A percentile compares a stretch with the other conserved stretches of the same genome.
Conservation (phyloP, 345 rosid genomes). For the Cardamine resedifolia region DNA sequence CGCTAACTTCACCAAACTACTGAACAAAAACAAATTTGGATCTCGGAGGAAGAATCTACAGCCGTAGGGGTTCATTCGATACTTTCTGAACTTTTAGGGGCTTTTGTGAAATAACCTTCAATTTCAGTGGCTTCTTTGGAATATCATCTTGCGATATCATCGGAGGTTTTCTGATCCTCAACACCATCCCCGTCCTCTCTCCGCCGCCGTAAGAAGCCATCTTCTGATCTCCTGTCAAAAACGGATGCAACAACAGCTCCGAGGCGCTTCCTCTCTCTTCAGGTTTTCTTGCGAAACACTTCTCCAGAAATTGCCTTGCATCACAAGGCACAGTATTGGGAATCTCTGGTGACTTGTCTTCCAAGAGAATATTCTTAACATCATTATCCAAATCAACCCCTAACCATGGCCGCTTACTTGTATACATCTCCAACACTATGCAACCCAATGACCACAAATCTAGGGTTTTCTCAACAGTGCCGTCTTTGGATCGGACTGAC, state of each 20-base stretch:
- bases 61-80: not conserved
- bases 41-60: constrained; percentile 10
- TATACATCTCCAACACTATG: constrained; percentile 31
- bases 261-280: constrained; percentile 32
- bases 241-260: constrained; percentile 33
- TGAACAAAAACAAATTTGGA: not conserved
- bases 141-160: not conserved
- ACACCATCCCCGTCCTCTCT: constrained; percentile 21
- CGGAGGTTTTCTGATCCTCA: constrained; percentile 21
- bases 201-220: not conserved
- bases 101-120: constrained; percentile 5
- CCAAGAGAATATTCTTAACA: not conserved
- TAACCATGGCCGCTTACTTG: constrained; percentile 20
- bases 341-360: constrained; percentile 10
- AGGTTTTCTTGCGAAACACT: constrained; percentile 30
- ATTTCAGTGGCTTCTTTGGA: constrained; percentile 4
- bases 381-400: not conserved
- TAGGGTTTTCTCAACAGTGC: constrained; percentile 29
- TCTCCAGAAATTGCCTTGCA: constrained; percentile 26
- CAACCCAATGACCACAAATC: constrained; percentile 40
- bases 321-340: constrained; percentile 25
- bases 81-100: constrained; percentile 1
- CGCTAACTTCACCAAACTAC: not conserved
- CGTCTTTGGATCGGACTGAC: constrained; percentile 11
- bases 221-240: constrained; percentile 8